Evolutionary conservation across 1,139 yeast species (phyloP), one percentile per base, ranked within the genome.

Genomic region (Zygosaccharomyces sapae): DNA sequence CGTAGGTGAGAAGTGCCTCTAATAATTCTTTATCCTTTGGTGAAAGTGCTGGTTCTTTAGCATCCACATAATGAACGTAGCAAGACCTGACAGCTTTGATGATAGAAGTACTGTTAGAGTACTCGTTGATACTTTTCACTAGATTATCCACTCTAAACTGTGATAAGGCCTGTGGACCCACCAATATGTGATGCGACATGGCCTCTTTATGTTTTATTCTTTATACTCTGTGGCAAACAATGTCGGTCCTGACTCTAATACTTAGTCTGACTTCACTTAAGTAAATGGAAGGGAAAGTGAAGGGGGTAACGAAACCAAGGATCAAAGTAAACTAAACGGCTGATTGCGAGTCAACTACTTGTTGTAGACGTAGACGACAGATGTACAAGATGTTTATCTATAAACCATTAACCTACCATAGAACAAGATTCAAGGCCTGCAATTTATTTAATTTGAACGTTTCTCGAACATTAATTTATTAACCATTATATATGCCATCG

Each of bases 141-240:
- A 89, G 74, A 57, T 77, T 83, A 53, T 80, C 78, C 57, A 89
- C 81, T 70, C 98, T 80, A 69, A 92, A 92, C 45, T 77, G 78
- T 45, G 97, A 89, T 65, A 90, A 76, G 54, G 97, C 97, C 65
- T 78, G 79, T 45, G 97, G 95, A 51, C 98, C 98, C 44, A 96
- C 85, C 57, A 87, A 74, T 57, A 85, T 76, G 66, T 84, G 75
- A 70, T 79, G 69, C 68, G 70, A 58, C 71, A 68, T 68, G 34
- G 25, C 10, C 25, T 38, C 41, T 18, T 38, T 5, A 7, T 22
- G 3, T 1, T 31, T 1, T 18, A 7, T 31, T 12, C 9, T n/a
- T n/a, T 13, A 29, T 18, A 9, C n/a, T 38, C 18, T 24, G n/a
- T 29, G 9, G 33, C 10, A 29, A 18, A n/a, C 33, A 38, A 12